Percentiles rank a stretch among this genome's conserved stretches.
phyloP scores from a whole-genome alignment of 352 stramenopile species.

The Globisporangium lucens region DNA sequence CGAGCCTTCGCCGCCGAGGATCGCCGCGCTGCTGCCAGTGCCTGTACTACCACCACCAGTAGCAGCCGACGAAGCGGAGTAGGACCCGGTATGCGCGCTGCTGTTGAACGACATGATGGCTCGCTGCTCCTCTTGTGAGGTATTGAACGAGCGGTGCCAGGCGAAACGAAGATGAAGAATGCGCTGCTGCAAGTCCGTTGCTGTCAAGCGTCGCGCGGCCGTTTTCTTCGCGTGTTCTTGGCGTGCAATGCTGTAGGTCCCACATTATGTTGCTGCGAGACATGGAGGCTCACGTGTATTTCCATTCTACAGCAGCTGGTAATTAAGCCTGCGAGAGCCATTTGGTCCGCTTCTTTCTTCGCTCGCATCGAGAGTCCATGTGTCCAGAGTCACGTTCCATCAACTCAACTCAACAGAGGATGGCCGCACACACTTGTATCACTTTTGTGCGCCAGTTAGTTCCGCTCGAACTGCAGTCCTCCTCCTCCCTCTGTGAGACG shows the following conservation, averaged over 20 bases:
- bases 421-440: not conserved
- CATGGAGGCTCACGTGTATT: no score
- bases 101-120: slow-evolving; percentile 10
- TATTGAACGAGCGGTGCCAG: not conserved
- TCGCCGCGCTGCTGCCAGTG: slow-evolving; percentile 15
- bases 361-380: no score
- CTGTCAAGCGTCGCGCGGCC: slow-evolving; percentile 7
- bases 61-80: not conserved
- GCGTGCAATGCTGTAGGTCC: not conserved
- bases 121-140: not conserved
- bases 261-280: not conserved
- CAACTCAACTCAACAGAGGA: no score
- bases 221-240: slow-evolving; percentile 3
- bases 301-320: no score
- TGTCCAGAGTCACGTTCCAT: no score
- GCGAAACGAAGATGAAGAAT: not conserved
- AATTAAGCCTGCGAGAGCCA: no score
- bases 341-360: no score
- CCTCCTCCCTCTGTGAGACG: not conserved
- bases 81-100: not conserved
- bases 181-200: not conserved
- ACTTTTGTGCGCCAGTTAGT: not conserved
- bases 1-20: slow-evolving; percentile 51
- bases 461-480: no score
- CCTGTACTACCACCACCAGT: not conserved